These are phyloP conservation scores for Pleurotus citrinopileatus DNA, from an alignment of 768 basidiomycete genomes.

Conservation along the genomic window DNA sequence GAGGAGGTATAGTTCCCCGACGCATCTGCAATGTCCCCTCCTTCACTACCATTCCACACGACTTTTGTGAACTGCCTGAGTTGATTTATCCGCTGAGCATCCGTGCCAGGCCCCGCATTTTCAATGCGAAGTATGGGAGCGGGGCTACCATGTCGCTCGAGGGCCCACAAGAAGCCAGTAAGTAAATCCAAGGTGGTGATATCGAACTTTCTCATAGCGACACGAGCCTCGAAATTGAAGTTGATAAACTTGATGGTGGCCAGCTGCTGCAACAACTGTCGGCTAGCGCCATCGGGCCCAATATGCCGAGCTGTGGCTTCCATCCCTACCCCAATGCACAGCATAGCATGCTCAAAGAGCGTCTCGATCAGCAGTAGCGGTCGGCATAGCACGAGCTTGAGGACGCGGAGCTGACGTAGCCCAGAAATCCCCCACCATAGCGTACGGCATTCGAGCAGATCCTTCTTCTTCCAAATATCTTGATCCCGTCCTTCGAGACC, in stretches of 20 bases:
- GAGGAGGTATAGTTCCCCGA: neutral
- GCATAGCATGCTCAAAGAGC: conserved; percentile 1
- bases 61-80: neutral
- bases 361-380: neutral
- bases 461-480: neutral
- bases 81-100: neutral
- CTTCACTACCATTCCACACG: neutral
- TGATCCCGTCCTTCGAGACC: neutral
- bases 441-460: neutral
- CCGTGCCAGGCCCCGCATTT: no score
- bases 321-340: conserved; percentile 2
- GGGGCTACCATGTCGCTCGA: neutral
- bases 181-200: neutral
- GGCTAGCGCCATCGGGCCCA: neutral
- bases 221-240: neutral
- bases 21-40: neutral
- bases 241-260: neutral
- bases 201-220: neutral
- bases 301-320: neutral
- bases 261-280: neutral
- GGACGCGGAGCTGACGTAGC: neutral
- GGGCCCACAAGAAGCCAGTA: neutral
- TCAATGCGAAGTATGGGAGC: neutral
- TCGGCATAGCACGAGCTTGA: neutral
- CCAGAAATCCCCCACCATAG: neutral